A percentile compares a stretch with the other conserved stretches of the same genome.
phyloP scores from a whole-genome alignment of 2,329 filamentous ascomycete genomes.

The Microcyclospora tardicrescens region DNA sequence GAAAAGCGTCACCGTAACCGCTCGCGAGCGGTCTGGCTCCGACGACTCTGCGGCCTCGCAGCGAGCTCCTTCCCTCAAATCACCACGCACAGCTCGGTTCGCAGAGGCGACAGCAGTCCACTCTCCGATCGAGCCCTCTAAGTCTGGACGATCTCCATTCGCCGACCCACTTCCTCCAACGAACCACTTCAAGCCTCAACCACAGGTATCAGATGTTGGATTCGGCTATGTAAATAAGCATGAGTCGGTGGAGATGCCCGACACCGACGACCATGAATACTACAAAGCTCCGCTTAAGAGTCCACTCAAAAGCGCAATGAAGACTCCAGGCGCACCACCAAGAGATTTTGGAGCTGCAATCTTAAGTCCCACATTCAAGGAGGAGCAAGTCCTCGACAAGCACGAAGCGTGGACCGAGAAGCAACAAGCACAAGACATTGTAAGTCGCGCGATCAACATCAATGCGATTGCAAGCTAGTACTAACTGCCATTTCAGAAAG shows the following conservation, averaged over 20 bases:
- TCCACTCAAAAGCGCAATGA: constrained; percentile 75
- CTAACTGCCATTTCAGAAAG: constrained; percentile 52
- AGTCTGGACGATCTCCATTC: constrained; percentile 41
- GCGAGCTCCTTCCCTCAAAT: constrained; percentile 18
- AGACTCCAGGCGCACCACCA: constrained; percentile 68
- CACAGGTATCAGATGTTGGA: constrained; percentile 73
- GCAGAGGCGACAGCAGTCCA: constrained; percentile 68
- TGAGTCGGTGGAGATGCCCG: constrained; percentile 45
- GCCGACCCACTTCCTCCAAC: constrained; percentile 42
- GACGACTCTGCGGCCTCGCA: constrained; percentile 15
- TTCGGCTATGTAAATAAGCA: constrained; percentile 70
- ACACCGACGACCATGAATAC: constrained; percentile 34
- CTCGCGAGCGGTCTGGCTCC: constrained; percentile 25
- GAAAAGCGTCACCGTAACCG: constrained; percentile 30
- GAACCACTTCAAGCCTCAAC: constrained; percentile 44
- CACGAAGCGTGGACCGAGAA: constrained; percentile 69
- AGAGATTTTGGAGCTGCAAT: constrained; percentile 56
- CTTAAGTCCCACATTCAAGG: constrained; percentile 78
- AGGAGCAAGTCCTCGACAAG: constrained; percentile 79
- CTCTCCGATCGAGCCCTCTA: constrained; percentile 54
- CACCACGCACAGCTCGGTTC: constrained; percentile 63
- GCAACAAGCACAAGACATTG: constrained; percentile 75
- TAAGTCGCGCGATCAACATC: constrained; percentile 40
- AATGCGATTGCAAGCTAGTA: not conserved
- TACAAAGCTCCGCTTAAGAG: constrained; percentile 62